Conservation (phyloP, 495 filamentous ascomycete genomes). For the Aspergillus olivimuriae region DNA sequence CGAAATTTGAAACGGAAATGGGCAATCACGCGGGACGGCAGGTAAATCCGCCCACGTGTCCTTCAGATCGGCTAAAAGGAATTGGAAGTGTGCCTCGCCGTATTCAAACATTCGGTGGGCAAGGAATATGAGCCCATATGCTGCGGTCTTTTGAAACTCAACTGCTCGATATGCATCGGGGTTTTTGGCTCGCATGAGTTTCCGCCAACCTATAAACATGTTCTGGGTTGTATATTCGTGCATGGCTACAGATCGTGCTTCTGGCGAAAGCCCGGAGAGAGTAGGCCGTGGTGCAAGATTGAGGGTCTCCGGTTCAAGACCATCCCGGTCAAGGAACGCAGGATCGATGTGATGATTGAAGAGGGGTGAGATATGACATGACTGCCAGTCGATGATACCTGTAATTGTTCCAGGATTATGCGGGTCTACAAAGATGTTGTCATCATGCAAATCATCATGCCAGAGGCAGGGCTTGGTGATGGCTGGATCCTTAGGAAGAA, state of each 20-base stretch:
- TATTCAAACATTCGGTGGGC: slow-evolving; percentile 31
- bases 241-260: slow-evolving; percentile 17
- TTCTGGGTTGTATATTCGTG: slow-evolving; percentile 21
- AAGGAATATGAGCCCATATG: slow-evolving; percentile 29
- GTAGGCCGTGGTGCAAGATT: slow-evolving; percentile 18
- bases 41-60: slow-evolving; percentile 25
- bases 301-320: slow-evolving; percentile 26
- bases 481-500: slow-evolving; percentile 20
- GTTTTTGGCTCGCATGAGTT: slow-evolving; percentile 28
- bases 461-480: slow-evolving; percentile 27
- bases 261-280: slow-evolving; percentile 17
- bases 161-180: slow-evolving; percentile 21
- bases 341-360: slow-evolving; percentile 29
- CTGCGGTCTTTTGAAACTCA: slow-evolving; percentile 24
- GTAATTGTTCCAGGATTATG: slow-evolving; percentile 26
- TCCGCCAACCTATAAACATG: slow-evolving; percentile 29
- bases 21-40: slow-evolving; percentile 14
- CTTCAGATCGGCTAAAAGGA: slow-evolving; percentile 25
- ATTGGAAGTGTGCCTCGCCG: slow-evolving; percentile 28
- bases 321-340: slow-evolving; percentile 25
- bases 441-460: slow-evolving; percentile 37
- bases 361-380: slow-evolving; percentile 27
- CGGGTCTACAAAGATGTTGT: slow-evolving; percentile 35
- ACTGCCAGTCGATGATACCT: slow-evolving; percentile 37
- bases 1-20: slow-evolving; percentile 28